Base-by-base conservation (phyloP, 805 yeast genomes). In the Candida sithepensis region DNA sequence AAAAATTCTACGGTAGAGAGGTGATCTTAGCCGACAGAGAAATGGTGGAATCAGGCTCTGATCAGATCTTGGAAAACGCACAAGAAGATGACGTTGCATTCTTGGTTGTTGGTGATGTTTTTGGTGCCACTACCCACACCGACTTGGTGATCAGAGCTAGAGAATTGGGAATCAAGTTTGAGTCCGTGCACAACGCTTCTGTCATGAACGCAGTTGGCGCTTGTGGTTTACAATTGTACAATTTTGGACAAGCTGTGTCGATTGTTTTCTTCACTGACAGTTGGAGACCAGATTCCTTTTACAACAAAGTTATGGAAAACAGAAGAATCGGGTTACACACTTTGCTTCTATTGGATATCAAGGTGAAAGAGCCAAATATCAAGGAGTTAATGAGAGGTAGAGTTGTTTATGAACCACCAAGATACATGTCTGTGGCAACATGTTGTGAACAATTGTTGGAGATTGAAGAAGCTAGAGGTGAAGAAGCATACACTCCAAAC, bases 201-300 rank as follows among this genome's bases (percentile, higher is more conserved):
- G 94, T 92, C 12, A 90, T 94, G 97, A 92, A 92, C 64, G 99
- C 98, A 0, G 96, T 92, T 22, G 99, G 99, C 18, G 96, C 97
- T 1, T 90, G 97, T 71, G 99, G 99, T 20, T 76, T 94, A 55
- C 99, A 92, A 67, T 74, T 92, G 49, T 92, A 92, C 68, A 90
- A 85, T 58, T 92, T 91, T 68, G 99, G 99, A 9, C 98, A 94
- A 70, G 90, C 98, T 10, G 92, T 92, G n/a, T 89, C 97, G 1
- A 73, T 94, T 65, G 98, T 94, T 2, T 94, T 94, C 65, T 92
- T 94, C 75, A 91, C 96, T 23, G 98, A 92, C 19, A 71, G 73
- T 49, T 92, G 99, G 98, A 85, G 88, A 66, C 99, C 99, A 1
- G 98, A 92, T 66, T 85, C 96, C 37, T 92, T 95, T 73, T 94